These are phyloP conservation scores for Iberis amara DNA, from an alignment of 441 rosid genomes.

Conservation along the genomic window DNA sequence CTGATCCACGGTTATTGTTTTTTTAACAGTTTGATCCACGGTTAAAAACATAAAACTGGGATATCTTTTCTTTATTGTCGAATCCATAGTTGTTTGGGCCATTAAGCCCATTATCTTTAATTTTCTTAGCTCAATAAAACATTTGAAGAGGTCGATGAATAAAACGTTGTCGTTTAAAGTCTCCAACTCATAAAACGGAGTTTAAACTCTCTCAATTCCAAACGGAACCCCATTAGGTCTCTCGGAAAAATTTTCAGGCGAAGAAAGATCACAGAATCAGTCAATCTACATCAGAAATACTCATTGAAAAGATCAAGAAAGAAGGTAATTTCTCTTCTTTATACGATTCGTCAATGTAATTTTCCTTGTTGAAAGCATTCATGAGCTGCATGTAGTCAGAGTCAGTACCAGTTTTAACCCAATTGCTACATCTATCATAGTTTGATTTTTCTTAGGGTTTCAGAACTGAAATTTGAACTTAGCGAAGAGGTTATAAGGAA, in stretches of 20 bases:
- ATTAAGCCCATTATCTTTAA: too few species aligned
- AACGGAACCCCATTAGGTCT: conserved; percentile 11
- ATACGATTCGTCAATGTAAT: conserved; percentile 20
- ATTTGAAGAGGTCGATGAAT: too few species aligned
- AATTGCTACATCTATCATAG: background rate
- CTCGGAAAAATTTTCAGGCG: conserved; percentile 7
- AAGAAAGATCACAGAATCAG: conserved; percentile 81
- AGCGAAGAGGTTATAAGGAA: background rate
- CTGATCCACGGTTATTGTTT: too few species aligned
- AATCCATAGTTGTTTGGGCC: too few species aligned
- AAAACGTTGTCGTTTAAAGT: too few species aligned
- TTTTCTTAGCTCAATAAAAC: too few species aligned
- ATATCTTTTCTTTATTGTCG: too few species aligned
- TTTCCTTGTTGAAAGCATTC: background rate
- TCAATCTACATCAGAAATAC: conserved; percentile 78
- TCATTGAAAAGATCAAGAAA: conserved; percentile 86
- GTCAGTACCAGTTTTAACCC: background rate
- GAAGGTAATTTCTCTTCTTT: conserved; percentile 48
- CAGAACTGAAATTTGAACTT: conserved; percentile 6
- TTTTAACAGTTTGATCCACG: too few species aligned
- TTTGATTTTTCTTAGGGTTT: conserved; percentile 33
- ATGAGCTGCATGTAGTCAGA: too few species aligned
- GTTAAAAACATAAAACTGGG: too few species aligned
- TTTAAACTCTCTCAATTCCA: too few species aligned
- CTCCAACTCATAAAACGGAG: too few species aligned